Base-by-base conservation (phyloP, 1,284 basidiomycete species). In the Ustilago curta region DNA sequence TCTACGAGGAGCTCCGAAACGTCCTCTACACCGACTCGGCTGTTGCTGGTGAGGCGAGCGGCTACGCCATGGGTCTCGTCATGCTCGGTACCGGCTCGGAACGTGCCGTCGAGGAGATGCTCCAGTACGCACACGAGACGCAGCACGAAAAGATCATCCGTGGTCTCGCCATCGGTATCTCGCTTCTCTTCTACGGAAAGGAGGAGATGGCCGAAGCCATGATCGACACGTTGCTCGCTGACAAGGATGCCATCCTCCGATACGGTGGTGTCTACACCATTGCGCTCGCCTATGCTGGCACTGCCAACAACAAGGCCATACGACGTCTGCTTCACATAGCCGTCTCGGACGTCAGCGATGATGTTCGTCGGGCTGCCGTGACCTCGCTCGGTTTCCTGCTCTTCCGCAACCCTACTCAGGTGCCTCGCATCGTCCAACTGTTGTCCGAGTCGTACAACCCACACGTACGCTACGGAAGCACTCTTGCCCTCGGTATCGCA, bases 131-230 rank as follows among this genome's bases (percentile, higher is more conserved):
- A 1, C 83, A 84, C 64, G 83, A 84, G 65, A 84, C 83, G 44
- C 81, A 83, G 76, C 83, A 84, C 70, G 83, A 84, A 47, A 84
- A 84, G 74, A 84, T 84, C 75, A 84, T 83, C 51, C 82, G 83
- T 39, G 83, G 83, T 61, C 76, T 84, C 18, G 83, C 83, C 51
- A 80, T 84, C 40, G 83, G 83, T 50, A 73, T 84, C 49, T 78
- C 83, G n/a, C 72, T 84, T 25, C 71, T 84, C 54, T 79, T 82
- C 60, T 84, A 84, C 63, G 83, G 83, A n/a, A 77, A 78, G 59
- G 81, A 84, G 63, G 77, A 82, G 49, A 60, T 70, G 61, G 83
- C 83, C 19, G 83, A 84, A 32, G 59, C 57, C 12, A 81, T 82
- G 71, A 83, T 84, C 60, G 80, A 83, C 62, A 78, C 70, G 50